Conservation (phyloP, 768 basidiomycete species). For the Hemileccinum impolitum region DNA sequence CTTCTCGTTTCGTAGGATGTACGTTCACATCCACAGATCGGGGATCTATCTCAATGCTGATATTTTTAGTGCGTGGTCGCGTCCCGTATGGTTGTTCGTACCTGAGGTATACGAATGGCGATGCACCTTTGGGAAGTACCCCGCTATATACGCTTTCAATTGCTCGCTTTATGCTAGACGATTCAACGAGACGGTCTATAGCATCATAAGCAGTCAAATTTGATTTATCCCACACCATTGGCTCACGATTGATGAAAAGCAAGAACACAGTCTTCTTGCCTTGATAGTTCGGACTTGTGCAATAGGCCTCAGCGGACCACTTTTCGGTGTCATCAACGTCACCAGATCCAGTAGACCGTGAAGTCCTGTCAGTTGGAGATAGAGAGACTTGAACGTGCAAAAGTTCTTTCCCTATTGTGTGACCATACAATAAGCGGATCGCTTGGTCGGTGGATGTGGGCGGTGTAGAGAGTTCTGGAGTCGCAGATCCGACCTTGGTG, state of each 20-base stretch:
- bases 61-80: not conserved
- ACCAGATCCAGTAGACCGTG: constrained; percentile 10
- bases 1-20: constrained; percentile 96
- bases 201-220: not conserved
- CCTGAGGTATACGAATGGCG: constrained; percentile 94
- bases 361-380: constrained; percentile 22
- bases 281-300: constrained; percentile 87
- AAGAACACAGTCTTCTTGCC: constrained; percentile 82
- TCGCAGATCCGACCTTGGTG: constrained; percentile 59
- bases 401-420: constrained; percentile 76
- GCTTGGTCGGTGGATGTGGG: constrained; percentile 61
- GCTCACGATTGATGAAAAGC: constrained; percentile 92
- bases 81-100: constrained; percentile 28
- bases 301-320: constrained; percentile 74
- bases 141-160: constrained; percentile 82
- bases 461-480: constrained; percentile 82
- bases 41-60: constrained; percentile 79
- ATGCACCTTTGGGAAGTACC: constrained; percentile 84
- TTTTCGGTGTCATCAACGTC: constrained; percentile 37
- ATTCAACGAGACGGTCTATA: constrained; percentile 90
- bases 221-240: not conserved
- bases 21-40: constrained; percentile 94
- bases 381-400: constrained; percentile 43
- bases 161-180: constrained; percentile 78
- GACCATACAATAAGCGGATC: constrained; percentile 80